Evolutionary conservation across 257 asterid genomes (phyloP), one percentile per base, ranked within the genome.

Genomic region (Fraxinus excelsior): DNA sequence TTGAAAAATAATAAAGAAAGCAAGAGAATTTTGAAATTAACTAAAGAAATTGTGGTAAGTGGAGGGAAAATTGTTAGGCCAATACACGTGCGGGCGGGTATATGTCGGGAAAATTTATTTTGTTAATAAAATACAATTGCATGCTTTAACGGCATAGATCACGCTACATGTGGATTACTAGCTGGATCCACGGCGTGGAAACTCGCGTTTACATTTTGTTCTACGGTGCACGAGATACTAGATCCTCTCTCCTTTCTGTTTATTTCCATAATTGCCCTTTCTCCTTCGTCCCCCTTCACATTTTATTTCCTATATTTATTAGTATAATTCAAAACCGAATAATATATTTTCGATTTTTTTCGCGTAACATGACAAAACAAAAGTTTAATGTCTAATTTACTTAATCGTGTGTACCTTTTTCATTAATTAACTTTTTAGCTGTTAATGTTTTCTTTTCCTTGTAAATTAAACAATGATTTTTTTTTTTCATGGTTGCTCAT

Each of bases 141-240:
- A 76, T 69, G 66, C 77, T 75, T 71, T 37, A 13, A 86, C 85
- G 85, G 83, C 77, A 83, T 0, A 5, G 71, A 78, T 84, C 16
- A 71, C 78, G 80, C 80, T 46, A 26, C 11, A 25, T 25, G 64
- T 74, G 71, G 82, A 69, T 40, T 29, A 42, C n/a, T 35, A 7
- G 78, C 71, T 19, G 66, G 37, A 31, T 79, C 26, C 13, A 64
- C 76, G 82, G 72, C 8, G 25, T 5, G 6, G 10, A 34, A 69
- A 71, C 69, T 49, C 40, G 73, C 25, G 32, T 34, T 28, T 38
- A 25, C 29, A 5, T 31, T 72, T 71, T 2, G 12, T 31, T 67
- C 18, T 16, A 46, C 53, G 58, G 51, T 19, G 26, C 65, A 25
- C 65, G 14, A 51, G 13, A 32, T 9, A 85, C 71, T 49, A 2